phyloP scores from a whole-genome alignment of 75 land plant genomes.

The Picea sitchensis region DNA sequence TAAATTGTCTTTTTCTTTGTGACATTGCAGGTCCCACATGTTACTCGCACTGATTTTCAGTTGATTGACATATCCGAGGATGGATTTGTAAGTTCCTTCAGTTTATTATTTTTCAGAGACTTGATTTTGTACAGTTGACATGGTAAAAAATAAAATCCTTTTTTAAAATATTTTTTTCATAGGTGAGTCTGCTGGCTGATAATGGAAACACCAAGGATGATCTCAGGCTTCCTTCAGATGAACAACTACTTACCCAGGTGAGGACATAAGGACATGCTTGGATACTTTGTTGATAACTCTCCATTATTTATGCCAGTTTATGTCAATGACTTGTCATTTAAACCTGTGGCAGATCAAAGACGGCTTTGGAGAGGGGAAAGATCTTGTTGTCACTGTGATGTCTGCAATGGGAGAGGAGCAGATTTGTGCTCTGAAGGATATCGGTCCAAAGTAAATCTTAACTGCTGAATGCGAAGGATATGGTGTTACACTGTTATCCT shows the following conservation, averaged over 20 bases:
- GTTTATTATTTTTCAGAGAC: too few species aligned
- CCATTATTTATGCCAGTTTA: too few species aligned
- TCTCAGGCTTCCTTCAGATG: constrained; percentile 89
- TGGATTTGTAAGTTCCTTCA: constrained; percentile 72
- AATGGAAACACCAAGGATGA: constrained; percentile 85
- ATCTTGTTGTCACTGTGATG: constrained; percentile 69
- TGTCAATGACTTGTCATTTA: too few species aligned
- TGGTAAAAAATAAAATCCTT: too few species aligned
- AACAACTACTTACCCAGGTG: constrained; percentile 64
- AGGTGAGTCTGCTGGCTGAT: constrained; percentile 83
- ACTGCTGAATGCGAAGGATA: too few species aligned
- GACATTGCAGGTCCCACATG: constrained; percentile 77
- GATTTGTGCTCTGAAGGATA: constrained; percentile 67
- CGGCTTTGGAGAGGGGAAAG: constrained; percentile 62
- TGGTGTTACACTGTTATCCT: too few species aligned
- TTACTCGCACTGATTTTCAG: constrained; percentile 87
- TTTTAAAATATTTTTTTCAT: too few species aligned
- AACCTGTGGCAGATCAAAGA: constrained; percentile 36
- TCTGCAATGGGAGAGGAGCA: constrained; percentile 76
- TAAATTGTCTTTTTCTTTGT: not conserved
- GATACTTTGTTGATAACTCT: too few species aligned
- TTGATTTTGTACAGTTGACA: too few species aligned
- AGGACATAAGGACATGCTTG: too few species aligned
- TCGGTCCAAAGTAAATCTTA: not conserved
- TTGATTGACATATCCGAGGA: constrained; percentile 93